Base-by-base conservation (phyloP, 805 yeast genomes). In the Candida yuanshanica region DNA sequence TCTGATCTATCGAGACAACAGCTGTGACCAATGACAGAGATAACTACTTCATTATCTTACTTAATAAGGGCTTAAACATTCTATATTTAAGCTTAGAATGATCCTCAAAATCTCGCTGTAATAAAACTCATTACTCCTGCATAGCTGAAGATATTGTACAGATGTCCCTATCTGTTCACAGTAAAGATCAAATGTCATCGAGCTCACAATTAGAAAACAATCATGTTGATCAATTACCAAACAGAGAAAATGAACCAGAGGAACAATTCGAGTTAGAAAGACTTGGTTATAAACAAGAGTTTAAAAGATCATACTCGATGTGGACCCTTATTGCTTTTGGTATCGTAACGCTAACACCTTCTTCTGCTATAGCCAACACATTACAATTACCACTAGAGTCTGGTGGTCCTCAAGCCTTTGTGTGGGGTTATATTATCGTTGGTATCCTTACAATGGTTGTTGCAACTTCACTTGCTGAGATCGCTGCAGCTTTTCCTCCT, bases 401-500 rank as follows among this genome's bases (percentile, higher is more conserved):
- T 22, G 59, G 59, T 43, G 59, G 59, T 35, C 49, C 58, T 10
- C 58, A 53, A 38, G 51, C 48, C n/a, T 44, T 55, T 6, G 52
- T 56, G 6, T 52, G 57, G 57, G 58, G 60, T 27, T 56, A 52
- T 38, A 50, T 56, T 33, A 52, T 56, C 12, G 58, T 51, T 7
- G 43, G 51, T 6, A 35, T 49, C 38, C 51, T 56, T 46, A 53
- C 58, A 8, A 42, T 54, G 39, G 40, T 52, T 3, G 57, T 54
- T 13, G 56, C 57, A 1, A 20, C 50, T 6, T 50, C 55, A 13
- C 42, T 55, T 42, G 58, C 60, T 39, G 69, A 64, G 44, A 50
- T 63, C 17, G 62, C 62, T 5, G 63, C 64, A 32, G 61, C 60
- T 3, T 62, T 53, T 33, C 53, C 40, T 25, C 64, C 69, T 1